A percentile compares a stretch with the other conserved stretches of the same genome.
These are phyloP conservation scores for Aspergillus latus DNA, from an alignment of 2,329 filamentous ascomycete species.

Conservation along the genomic window DNA sequence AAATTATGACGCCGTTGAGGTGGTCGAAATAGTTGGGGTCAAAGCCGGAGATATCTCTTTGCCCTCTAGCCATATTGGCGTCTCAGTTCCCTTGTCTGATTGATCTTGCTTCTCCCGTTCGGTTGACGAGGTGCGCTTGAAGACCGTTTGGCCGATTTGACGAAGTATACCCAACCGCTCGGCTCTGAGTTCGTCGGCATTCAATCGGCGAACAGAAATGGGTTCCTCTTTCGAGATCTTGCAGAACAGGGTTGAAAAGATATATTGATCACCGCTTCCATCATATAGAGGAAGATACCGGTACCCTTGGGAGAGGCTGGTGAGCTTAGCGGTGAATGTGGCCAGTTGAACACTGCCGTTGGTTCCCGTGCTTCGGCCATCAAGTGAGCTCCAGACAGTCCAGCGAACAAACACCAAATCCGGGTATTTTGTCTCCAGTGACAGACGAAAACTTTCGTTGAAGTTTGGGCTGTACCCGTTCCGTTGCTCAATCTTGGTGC, in stretches of 20 bases:
- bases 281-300: conserved; percentile 89
- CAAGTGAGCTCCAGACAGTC: conserved; percentile 82
- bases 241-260: conserved; percentile 94
- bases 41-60: conserved; percentile 36
- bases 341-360: conserved; percentile 66
- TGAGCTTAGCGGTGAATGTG: conserved; percentile 89
- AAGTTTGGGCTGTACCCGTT: conserved; percentile 95
- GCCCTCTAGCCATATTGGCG: conserved; percentile 31
- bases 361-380: conserved; percentile 69
- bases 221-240: conserved; percentile 68
- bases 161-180: conserved; percentile 44
- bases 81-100: conserved; percentile 32
- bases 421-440: conserved; percentile 88
- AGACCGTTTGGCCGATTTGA: conserved; percentile 46
- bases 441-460: conserved; percentile 74
- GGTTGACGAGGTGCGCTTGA: conserved; percentile 43
- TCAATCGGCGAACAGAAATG: conserved; percentile 42
- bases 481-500: conserved; percentile 76
- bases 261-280: conserved; percentile 82
- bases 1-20: conserved; percentile 36
- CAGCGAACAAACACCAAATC: conserved; percentile 91
- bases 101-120: conserved; percentile 38
- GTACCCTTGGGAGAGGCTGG: conserved; percentile 85
- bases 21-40: conserved; percentile 37
- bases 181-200: conserved; percentile 40